Evolutionary conservation across 305 asterid species (phyloP).

Genomic region (Euphrasia arctica): DNA sequence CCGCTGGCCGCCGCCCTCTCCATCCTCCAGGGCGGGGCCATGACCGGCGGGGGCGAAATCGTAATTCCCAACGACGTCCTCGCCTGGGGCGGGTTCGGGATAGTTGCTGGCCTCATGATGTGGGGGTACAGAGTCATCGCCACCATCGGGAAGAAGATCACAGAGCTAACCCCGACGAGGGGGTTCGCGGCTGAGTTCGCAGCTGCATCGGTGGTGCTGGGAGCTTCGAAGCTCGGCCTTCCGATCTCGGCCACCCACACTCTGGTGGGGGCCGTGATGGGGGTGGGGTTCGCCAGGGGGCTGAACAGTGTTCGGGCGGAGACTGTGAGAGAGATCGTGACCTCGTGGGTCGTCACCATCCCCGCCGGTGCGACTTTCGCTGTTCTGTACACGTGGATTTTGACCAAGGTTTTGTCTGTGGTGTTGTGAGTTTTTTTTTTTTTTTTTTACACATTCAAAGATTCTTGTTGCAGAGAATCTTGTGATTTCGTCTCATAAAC

Average conservation of each 20-base stretch:
- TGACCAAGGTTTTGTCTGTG: slow-evolving; percentile 58
- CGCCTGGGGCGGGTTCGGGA: slow-evolving; percentile 99
- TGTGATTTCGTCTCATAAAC: too few relatives aligned
- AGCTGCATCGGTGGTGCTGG: slow-evolving; percentile 85
- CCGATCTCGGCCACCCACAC: slow-evolving; percentile 97
- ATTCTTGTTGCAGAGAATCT: not conserved
- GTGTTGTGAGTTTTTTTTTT: not conserved
- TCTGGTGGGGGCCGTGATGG: slow-evolving; percentile 95
- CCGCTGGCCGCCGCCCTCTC: slow-evolving; percentile 88
- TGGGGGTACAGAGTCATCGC: slow-evolving; percentile 92
- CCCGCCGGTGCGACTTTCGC: slow-evolving; percentile 82
- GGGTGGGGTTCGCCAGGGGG: slow-evolving; percentile 92
- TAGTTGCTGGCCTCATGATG: slow-evolving; percentile 87
- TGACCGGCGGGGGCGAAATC: slow-evolving; percentile 46
- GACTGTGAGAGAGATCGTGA: slow-evolving; percentile 83
- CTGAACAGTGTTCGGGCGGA: slow-evolving; percentile 87
- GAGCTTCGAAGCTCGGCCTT: slow-evolving; percentile 80
- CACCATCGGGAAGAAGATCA: slow-evolving; percentile 89
- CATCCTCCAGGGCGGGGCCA: slow-evolving; percentile 66
- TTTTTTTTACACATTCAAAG: not conserved
- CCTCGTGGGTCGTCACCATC: slow-evolving; percentile 86
- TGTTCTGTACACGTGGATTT: slow-evolving; percentile 76
- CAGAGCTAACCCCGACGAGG: slow-evolving; percentile 86
- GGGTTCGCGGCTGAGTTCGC: slow-evolving; percentile 98
- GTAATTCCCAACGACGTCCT: slow-evolving; percentile 81